phyloP scores from a whole-genome alignment of 768 basidiomycete species.

The Mycena maculata region DNA sequence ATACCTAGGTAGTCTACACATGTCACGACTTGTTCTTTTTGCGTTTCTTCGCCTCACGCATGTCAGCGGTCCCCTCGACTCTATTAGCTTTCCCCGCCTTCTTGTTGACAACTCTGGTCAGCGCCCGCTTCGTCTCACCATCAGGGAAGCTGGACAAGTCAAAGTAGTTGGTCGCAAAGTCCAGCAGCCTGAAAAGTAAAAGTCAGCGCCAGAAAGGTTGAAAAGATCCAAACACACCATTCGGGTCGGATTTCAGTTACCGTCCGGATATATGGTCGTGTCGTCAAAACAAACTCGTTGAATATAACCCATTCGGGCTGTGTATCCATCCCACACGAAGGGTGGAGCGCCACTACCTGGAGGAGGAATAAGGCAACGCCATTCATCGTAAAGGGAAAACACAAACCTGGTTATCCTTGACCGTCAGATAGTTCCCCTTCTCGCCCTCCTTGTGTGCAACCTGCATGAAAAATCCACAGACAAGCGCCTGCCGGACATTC shows the following conservation, averaged over 20 bases:
- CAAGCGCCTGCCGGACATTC: slow-evolving; percentile 85
- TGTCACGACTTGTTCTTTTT: slow-evolving; percentile 39
- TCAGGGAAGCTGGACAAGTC: slow-evolving; percentile 73
- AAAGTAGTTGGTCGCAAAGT: slow-evolving; percentile 75
- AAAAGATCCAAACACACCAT: slow-evolving; percentile 66
- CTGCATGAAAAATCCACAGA: slow-evolving; percentile 98
- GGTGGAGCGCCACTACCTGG: slow-evolving; percentile 81
- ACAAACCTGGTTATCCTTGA: slow-evolving; percentile 93
- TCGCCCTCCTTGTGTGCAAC: slow-evolving; percentile 95
- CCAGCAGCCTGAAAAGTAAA: slow-evolving; percentile 63
- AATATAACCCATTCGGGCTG: slow-evolving; percentile 94
- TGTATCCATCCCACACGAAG: slow-evolving; percentile 87
- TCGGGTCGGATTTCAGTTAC: slow-evolving; percentile 89
- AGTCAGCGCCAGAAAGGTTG: slow-evolving; percentile 6
- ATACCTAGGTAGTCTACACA: slow-evolving; percentile 2
- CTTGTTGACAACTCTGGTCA: slow-evolving; percentile 69
- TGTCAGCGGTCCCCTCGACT: slow-evolving; percentile 38
- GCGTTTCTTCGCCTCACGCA: slow-evolving; percentile 47
- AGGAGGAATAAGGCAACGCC: neutral
- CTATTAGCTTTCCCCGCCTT: slow-evolving; percentile 53
- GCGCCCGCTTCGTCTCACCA: slow-evolving; percentile 75
- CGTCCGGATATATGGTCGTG: slow-evolving; percentile 88
- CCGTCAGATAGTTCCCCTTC: slow-evolving; percentile 87
- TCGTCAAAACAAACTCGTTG: slow-evolving; percentile 96
- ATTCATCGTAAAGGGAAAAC: neutral